A percentile compares a stretch with the other conserved stretches of the same genome.
Evolutionary conservation across 768 basidiomycete species (phyloP).

Genomic region (Mycena venus): DNA sequence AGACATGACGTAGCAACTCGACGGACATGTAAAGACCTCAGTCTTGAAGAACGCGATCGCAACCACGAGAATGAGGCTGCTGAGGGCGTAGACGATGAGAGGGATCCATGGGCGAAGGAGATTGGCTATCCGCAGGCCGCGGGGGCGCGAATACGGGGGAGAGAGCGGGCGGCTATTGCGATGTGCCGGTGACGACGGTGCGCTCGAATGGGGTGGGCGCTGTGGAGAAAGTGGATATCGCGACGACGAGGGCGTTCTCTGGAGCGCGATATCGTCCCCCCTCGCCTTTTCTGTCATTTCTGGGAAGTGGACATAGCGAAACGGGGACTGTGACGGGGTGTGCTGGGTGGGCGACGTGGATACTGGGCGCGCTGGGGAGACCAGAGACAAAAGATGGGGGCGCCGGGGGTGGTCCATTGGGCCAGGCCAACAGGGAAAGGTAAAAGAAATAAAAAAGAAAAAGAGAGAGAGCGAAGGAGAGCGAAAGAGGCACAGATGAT

Average conservation of each 20-base stretch:
- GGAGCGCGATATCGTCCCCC: conserved; percentile 40
- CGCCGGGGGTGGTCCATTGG: conserved; percentile 45
- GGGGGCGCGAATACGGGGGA: conserved; percentile 49
- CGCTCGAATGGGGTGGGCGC: conserved; percentile 10
- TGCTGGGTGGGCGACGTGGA: conserved; percentile 42
- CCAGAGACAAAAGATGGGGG: conserved; percentile 47
- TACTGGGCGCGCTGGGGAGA: conserved; percentile 44
- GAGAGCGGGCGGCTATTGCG: conserved; percentile 47
- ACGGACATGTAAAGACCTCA: conserved; percentile 86
- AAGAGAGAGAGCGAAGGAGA: conserved; percentile 34
- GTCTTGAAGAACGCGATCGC: conserved; percentile 89
- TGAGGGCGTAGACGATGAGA: conserved; percentile 80
- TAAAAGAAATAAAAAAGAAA: conserved; percentile 33
- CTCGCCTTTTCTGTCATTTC: conserved; percentile 45
- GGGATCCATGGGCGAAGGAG: conserved; percentile 84
- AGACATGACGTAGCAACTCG: background rate
- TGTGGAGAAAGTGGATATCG: conserved; percentile 8
- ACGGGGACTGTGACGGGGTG: conserved; percentile 48
- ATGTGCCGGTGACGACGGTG: conserved; percentile 33
- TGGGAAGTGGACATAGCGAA: conserved; percentile 48
- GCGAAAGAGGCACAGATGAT: conserved; percentile 19
- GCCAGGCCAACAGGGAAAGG: conserved; percentile 41
- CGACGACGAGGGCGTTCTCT: conserved; percentile 13
- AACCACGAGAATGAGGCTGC: conserved; percentile 81
- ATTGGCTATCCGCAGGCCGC: conserved; percentile 66